These are phyloP conservation scores for Phoma sp. DNA, from an alignment of 2,329 filamentous ascomycete species.

Conservation along the genomic window DNA sequence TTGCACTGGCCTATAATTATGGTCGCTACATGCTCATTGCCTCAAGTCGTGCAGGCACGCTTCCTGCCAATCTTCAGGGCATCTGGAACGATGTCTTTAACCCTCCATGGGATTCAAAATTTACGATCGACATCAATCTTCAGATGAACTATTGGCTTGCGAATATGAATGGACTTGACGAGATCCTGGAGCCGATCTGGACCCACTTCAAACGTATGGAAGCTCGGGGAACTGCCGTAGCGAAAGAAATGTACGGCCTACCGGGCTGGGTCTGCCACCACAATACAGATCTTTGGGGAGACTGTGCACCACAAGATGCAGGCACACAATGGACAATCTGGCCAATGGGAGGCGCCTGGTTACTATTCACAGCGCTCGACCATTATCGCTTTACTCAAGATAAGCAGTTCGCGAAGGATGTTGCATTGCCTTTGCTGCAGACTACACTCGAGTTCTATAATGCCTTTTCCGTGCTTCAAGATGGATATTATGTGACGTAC, in stretches of 20 bases:
- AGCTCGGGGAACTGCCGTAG: conserved; percentile 36
- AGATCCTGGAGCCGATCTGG: conserved; percentile 52
- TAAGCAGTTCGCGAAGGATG: conserved; percentile 16
- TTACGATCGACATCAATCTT: conserved; percentile 59
- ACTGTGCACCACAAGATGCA: conserved; percentile 30
- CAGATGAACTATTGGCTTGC: conserved; percentile 62
- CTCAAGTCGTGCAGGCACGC: conserved; percentile 28
- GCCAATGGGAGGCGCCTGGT: conserved; percentile 38
- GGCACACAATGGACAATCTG: conserved; percentile 35
- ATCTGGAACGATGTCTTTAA: conserved; percentile 53
- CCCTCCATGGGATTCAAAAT: conserved; percentile 57
- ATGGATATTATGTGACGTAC: conserved; percentile 37
- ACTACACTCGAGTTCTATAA: conserved; percentile 48
- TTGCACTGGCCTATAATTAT: conserved; percentile 48
- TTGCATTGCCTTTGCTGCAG: conserved; percentile 39
- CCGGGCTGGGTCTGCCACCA: conserved; percentile 37
- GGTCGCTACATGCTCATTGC: conserved; percentile 50
- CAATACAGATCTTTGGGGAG: conserved; percentile 36
- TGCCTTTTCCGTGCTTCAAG: conserved; percentile 47
- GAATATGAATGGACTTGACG: conserved; percentile 32
- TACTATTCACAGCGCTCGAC: conserved; percentile 31
- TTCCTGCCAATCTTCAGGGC: conserved; percentile 55
- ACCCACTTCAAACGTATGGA: conserved; percentile 48
- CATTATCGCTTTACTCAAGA: conserved; percentile 32
- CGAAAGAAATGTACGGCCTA: conserved; percentile 26